Conservation (phyloP, 176 grass and related monocot genomes). For the Oryza nivara region DNA sequence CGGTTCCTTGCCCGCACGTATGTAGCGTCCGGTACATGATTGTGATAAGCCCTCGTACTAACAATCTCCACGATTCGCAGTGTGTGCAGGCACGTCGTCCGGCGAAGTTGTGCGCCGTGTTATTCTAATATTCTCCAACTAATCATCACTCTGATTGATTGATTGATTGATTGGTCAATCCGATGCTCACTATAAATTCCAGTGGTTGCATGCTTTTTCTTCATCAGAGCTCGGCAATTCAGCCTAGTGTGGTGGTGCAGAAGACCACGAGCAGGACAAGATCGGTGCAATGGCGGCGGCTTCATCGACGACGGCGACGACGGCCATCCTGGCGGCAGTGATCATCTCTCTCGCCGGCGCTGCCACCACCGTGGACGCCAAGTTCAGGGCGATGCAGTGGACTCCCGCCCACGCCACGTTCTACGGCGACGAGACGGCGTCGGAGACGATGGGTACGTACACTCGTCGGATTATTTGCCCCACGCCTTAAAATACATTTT, state of each 20-base stretch:
- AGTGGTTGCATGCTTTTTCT: neutral
- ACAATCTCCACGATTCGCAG: conserved; percentile 27
- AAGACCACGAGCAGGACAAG: neutral
- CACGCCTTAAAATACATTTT: too few relatives aligned
- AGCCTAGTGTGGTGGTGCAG: neutral
- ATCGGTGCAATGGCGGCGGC: conserved; percentile 45
- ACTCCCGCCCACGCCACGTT: conserved; percentile 76
- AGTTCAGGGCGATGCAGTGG: conserved; percentile 61
- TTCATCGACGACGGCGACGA: conserved; percentile 6
- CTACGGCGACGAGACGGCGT: conserved; percentile 76
- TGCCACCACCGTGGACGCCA: conserved; percentile 45
- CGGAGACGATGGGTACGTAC: conserved; percentile 64
- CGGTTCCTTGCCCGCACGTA: conserved; percentile 52
- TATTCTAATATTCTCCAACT: neutral
- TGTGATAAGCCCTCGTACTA: neutral
- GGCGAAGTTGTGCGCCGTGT: neutral
- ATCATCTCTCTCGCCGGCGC: conserved; percentile 30
- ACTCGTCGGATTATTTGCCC: neutral
- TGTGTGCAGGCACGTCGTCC: conserved; percentile 43
- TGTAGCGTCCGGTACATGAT: neutral
- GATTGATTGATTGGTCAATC: neutral
- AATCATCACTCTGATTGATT: conserved; percentile 14
- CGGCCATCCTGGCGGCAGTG: conserved; percentile 16
- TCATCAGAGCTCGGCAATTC: neutral
- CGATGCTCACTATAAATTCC: conserved; percentile 36